Percentiles rank a stretch among this genome's conserved stretches.
Evolutionary conservation across 495 filamentous ascomycete genomes (phyloP).

Genomic region (Neurospora terricola): DNA sequence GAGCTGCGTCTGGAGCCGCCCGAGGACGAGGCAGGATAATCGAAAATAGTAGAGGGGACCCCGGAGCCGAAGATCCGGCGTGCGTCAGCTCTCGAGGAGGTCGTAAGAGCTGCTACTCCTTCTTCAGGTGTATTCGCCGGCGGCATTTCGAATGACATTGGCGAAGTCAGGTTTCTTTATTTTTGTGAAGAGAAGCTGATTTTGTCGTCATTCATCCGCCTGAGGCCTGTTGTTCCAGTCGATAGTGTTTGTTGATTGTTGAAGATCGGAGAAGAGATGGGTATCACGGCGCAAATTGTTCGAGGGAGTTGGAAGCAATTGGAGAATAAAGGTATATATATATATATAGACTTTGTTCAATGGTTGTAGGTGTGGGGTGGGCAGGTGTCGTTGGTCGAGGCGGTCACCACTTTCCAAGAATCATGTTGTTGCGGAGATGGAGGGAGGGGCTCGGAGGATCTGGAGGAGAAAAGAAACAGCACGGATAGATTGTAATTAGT

Average conservation of each 20-base stretch:
- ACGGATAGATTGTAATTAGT: background rate
- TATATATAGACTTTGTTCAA: background rate
- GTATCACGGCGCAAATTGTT: background rate
- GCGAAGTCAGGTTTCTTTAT: background rate
- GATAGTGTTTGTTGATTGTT: background rate
- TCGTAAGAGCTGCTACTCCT: background rate
- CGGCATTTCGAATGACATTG: background rate
- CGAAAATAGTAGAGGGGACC: background rate
- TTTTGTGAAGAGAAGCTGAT: background rate
- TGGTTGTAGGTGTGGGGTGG: background rate
- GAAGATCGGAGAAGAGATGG: background rate
- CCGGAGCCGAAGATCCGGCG: background rate
- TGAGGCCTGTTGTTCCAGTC: background rate
- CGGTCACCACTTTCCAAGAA: background rate
- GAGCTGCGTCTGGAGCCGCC: conserved; percentile 1
- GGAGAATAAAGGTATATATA: background rate
- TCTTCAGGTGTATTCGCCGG: background rate
- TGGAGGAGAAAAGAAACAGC: background rate
- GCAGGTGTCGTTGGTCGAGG: background rate
- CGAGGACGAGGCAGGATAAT: background rate
- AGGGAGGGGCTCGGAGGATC: background rate
- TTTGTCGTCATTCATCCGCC: background rate
- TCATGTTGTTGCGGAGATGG: background rate
- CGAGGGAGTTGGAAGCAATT: background rate
- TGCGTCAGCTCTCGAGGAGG: background rate